These are phyloP conservation scores for Thinopyrum elongatum DNA, from an alignment of 176 grass and related monocot genomes.

Conservation along the genomic window DNA sequence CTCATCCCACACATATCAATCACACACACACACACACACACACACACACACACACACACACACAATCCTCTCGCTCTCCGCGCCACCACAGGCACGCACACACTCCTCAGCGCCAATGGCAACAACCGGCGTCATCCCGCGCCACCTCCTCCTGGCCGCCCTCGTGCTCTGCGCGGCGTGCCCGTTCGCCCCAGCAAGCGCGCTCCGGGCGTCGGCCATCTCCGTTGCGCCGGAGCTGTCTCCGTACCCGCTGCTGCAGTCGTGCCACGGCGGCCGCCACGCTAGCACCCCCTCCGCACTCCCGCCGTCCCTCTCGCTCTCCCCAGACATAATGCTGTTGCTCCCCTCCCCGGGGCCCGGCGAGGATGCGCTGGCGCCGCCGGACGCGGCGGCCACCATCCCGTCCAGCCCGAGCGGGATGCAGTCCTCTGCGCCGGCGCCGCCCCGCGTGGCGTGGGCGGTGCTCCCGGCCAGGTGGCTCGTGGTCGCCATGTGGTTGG, in stretches of 20 bases:
- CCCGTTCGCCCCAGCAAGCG: neutral
- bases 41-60: neutral
- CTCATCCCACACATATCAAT: neutral
- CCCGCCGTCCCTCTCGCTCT: conserved; percentile 41
- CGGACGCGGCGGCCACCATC: conserved; percentile 51
- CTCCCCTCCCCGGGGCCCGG: conserved; percentile 35
- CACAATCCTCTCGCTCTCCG: neutral
- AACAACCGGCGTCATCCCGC: neutral
- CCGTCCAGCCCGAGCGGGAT: conserved; percentile 68
- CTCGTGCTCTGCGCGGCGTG: neutral
- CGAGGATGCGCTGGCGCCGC: conserved; percentile 21
- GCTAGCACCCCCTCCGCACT: neutral
- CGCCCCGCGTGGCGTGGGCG: neutral
- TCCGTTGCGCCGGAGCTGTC: conserved; percentile 40
- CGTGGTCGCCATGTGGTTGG: conserved; percentile 39
- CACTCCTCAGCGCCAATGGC: neutral
- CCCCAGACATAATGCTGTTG: conserved; percentile 51
- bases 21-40: neutral
- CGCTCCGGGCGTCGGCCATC: conserved; percentile 50
- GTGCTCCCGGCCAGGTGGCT: conserved; percentile 6
- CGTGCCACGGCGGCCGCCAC: neutral
- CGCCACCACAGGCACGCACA: neutral
- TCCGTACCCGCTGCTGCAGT: conserved; percentile 20
- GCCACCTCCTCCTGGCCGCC: neutral
- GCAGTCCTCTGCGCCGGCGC: conserved; percentile 29